Conservation (phyloP, 805 yeast genomes). For the Jamesozyma hellenica region DNA sequence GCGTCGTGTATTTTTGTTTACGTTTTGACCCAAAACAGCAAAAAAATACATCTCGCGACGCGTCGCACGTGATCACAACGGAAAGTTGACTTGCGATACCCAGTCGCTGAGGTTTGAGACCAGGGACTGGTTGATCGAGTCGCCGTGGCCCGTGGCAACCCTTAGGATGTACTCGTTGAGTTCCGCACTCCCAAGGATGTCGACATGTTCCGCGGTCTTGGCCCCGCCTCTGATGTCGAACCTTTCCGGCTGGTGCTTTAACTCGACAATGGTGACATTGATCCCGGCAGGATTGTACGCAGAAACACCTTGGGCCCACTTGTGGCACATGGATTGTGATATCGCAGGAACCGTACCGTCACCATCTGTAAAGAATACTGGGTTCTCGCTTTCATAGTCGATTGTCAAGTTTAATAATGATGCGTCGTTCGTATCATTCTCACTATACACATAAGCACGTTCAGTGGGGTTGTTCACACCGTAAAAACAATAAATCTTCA, state of each 20-base stretch:
- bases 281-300: conserved; percentile 73
- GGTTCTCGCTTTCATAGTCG: conserved; percentile 47
- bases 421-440: conserved; percentile 32
- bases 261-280: conserved; percentile 73
- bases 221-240: conserved; percentile 97
- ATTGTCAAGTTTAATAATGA: conserved; percentile 60
- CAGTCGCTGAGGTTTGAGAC: conserved; percentile 54
- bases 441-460: conserved; percentile 78
- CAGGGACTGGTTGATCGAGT: conserved; percentile 48
- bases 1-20: conserved; percentile 3
- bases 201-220: conserved; percentile 95
- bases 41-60: neutral
- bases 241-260: conserved; percentile 85
- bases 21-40: conserved; percentile 7
- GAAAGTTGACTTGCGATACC: conserved; percentile 45
- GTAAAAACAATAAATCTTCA: conserved; percentile 81
- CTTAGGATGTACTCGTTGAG: conserved; percentile 74
- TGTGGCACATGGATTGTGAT: conserved; percentile 84
- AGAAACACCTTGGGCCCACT: conserved; percentile 60
- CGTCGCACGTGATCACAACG: conserved; percentile 13
- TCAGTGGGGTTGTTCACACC: conserved; percentile 98
- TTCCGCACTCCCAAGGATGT: conserved; percentile 86
- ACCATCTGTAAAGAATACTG: conserved; percentile 82
- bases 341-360: conserved; percentile 89
- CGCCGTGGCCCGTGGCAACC: conserved; percentile 77